These are phyloP conservation scores for Apiospora sp. DNA, from an alignment of 2,329 filamentous ascomycete genomes.

Conservation along the genomic window DNA sequence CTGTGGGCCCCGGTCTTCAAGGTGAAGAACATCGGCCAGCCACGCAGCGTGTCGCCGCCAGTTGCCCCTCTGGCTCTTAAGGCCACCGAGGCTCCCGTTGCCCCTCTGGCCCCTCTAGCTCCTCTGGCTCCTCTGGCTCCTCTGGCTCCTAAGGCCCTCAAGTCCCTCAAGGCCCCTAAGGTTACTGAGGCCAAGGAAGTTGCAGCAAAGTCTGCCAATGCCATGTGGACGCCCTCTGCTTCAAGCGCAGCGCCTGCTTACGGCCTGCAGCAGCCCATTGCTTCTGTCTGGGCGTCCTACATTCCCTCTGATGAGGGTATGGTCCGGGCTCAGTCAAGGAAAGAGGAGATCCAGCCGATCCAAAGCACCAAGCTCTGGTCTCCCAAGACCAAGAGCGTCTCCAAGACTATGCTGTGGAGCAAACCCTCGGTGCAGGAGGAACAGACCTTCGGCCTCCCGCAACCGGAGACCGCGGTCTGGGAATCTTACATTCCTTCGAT, in stretches of 20 bases:
- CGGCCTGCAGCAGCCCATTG: constrained; percentile 15
- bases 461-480: constrained; percentile 50
- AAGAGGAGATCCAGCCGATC: constrained; percentile 21
- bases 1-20: constrained; percentile 3
- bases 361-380: constrained; percentile 22
- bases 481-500: constrained; percentile 22
- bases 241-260: neutral
- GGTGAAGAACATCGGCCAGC: neutral
- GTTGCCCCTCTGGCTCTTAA: neutral
- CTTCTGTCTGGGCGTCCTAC: constrained; percentile 14
- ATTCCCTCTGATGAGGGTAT: constrained; percentile 11
- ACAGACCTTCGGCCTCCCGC: constrained; percentile 38
- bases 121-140: neutral
- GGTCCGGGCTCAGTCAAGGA: constrained; percentile 6
- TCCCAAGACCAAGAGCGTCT: neutral
- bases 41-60: neutral
- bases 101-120: neutral
- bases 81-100: neutral
- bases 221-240: constrained; percentile 2
- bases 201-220: neutral
- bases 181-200: neutral
- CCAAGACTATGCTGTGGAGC: constrained; percentile 12
- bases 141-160: neutral
- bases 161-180: neutral
- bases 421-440: neutral